phyloP scores from a whole-genome alignment of 2,329 filamentous ascomycete species.

The Microdochium trichocladiopsis region DNA sequence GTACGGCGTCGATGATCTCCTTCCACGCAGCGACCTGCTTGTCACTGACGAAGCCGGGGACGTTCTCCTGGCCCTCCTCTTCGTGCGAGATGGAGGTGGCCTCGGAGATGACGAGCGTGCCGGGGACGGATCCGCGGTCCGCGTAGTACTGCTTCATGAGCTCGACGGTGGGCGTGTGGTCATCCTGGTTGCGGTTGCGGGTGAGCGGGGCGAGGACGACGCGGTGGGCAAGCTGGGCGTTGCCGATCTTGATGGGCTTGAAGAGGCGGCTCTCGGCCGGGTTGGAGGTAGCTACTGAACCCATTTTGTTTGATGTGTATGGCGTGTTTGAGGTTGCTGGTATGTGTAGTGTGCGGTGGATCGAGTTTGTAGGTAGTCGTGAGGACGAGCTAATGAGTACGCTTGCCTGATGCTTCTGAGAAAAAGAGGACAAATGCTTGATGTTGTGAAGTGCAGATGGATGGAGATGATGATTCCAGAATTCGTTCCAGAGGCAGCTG shows the following conservation, averaged over 20 bases:
- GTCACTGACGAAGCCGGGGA: slow-evolving; percentile 45
- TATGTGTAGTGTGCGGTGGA: background rate
- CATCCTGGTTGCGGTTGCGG: slow-evolving; percentile 34
- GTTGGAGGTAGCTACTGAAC: background rate
- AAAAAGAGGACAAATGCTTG: no score
- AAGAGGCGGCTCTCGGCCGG: slow-evolving; percentile 22
- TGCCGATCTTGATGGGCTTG: slow-evolving; percentile 32
- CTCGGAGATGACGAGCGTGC: slow-evolving; percentile 45
- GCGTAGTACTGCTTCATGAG: slow-evolving; percentile 34
- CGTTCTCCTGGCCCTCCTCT: slow-evolving; percentile 35
- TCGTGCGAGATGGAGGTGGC: slow-evolving; percentile 40
- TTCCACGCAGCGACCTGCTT: slow-evolving; percentile 48
- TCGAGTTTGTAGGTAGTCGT: no score
- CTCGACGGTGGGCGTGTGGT: slow-evolving; percentile 40
- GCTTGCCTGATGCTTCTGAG: no score
- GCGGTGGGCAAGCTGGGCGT: slow-evolving; percentile 39
- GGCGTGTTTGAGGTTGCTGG: background rate
- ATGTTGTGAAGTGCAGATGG: background rate
- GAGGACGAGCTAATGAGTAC: no score
- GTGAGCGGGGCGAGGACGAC: slow-evolving; percentile 45
- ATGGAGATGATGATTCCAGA: background rate
- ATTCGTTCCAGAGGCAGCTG: no score
- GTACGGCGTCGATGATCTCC: slow-evolving; percentile 47
- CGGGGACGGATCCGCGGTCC: slow-evolving; percentile 31
- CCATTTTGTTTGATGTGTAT: background rate